Evolutionary conservation across 2,329 filamentous ascomycete species (phyloP), one percentile per base, ranked within the genome.

Genomic region (Harringtonia aguacate): DNA sequence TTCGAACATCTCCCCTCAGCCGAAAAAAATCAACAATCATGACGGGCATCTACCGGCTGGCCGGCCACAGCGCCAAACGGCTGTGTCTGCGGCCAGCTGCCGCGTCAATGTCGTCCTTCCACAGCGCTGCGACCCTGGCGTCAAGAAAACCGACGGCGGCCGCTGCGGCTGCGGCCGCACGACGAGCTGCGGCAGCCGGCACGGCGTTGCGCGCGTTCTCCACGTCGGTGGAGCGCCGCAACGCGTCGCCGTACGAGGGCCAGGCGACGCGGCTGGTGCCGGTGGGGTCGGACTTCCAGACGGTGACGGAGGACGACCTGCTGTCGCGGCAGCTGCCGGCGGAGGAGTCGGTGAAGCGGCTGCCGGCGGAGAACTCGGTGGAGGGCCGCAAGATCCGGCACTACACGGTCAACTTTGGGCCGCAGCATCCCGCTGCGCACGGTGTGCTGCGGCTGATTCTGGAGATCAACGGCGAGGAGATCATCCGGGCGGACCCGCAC

Each of bases 331-430:
- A 50, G 40, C 14, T 44, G 22, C 36, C 45, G 17, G 17, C 47
- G 20, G 41, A 44, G 22, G 61, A 64, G 45, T 62, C 64, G 49
- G 54, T 57, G 50, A 61, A 66, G 52, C 66, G 73, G 55, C 67
- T 69, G 56, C 59, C 62, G 51, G 61, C 61, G 53, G 69, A 74
- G 52, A 68, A 66, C 55, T 68, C 65, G 46, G 62, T 76, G 50
- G 64, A 61, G 50, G 63, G 68, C 66, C 83, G 90, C 65, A 97
- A 95, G 76, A 84, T 98, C 63, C 81, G 92, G 54, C 92, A 98
- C 70, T 98, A 98, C 71, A 98, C 92, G 8, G 90, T 98, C 72
- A 98, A 98, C 75, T 98, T 98, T 59, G 92, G 92, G 45, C 92
- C 92, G 52, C 92, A 98, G 75, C 92, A 98, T 73, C 92, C 92